These are phyloP conservation scores for Populus nigra DNA, from an alignment of 345 rosid species.

Conservation along the genomic window DNA sequence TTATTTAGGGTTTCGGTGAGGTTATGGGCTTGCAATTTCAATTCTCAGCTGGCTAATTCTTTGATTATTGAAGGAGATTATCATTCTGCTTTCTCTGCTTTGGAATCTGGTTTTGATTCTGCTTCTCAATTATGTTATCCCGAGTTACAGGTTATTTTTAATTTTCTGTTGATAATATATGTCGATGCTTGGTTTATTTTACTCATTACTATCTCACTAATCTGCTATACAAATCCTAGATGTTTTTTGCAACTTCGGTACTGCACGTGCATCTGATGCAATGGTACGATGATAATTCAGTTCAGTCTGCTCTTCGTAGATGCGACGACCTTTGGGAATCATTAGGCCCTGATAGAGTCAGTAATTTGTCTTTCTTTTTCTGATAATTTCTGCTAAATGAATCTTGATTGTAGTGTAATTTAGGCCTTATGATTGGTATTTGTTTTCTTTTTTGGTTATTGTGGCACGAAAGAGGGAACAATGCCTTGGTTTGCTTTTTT, in stretches of 20 bases:
- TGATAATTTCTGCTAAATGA: neutral
- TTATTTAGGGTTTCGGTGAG: conserved; percentile 40
- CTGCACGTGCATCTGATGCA: conserved; percentile 93
- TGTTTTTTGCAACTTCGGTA: conserved; percentile 86
- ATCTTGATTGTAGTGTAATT: neutral
- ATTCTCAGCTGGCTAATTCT: conserved; percentile 89
- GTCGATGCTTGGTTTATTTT: neutral
- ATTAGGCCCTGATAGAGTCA: conserved; percentile 62
- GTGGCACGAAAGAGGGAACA: conserved; percentile 43
- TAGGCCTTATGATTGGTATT: neutral
- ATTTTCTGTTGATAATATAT: neutral
- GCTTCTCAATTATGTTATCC: conserved; percentile 65
- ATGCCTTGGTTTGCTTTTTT: conserved; percentile 79
- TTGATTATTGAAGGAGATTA: conserved; percentile 80
- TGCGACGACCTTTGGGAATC: conserved; percentile 81
- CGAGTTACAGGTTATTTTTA: conserved; percentile 63
- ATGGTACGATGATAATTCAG: conserved; percentile 70
- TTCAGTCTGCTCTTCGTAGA: conserved; percentile 58
- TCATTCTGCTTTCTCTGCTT: conserved; percentile 57
- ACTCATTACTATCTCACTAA: neutral
- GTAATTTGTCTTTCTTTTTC: conserved; percentile 6
- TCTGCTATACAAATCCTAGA: conserved; percentile 35
- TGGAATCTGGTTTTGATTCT: conserved; percentile 58
- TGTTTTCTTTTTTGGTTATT: conserved; percentile 5
- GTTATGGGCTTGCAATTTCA: conserved; percentile 94